Evolutionary conservation across 1,284 basidiomycete species (phyloP).

Genomic region (Prillingera fragicola): DNA sequence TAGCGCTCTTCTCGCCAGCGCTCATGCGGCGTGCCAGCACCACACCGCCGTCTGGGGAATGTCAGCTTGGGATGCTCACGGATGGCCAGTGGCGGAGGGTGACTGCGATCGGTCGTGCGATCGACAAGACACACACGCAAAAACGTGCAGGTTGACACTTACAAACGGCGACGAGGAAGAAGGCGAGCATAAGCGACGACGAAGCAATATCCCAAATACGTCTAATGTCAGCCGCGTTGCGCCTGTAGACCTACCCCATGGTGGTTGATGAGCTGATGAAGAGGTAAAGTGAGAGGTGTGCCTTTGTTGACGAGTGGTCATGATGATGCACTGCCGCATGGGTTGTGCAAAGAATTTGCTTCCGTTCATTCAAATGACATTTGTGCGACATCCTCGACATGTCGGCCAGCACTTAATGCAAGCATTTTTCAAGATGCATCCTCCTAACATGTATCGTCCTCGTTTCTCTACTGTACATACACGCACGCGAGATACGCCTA

Average conservation of each 20-base stretch:
- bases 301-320: no score
- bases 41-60: constrained; percentile 15
- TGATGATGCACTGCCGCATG: no score
- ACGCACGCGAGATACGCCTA: constrained; percentile 1
- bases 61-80: neutral
- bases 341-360: no score
- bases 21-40: constrained; percentile 15
- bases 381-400: no score
- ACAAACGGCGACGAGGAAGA: constrained; percentile 39
- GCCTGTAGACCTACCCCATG: no score
- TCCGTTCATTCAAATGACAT: no score
- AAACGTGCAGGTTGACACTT: constrained; percentile 13
- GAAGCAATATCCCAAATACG: constrained; percentile 30
- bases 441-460: constrained; percentile 3
- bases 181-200: constrained; percentile 26
- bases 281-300: no score
- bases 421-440: constrained; percentile 4
- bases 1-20: constrained; percentile 3
- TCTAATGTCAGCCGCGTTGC: no score
- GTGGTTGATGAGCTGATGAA: no score
- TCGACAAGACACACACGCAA: neutral
- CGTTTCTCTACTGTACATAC: constrained; percentile 1
- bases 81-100: neutral
- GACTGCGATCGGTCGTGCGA: neutral
- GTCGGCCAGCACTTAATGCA: no score